Base-by-base conservation (phyloP, 73 alveolate species). In the Paramecium sexaurelia region DNA sequence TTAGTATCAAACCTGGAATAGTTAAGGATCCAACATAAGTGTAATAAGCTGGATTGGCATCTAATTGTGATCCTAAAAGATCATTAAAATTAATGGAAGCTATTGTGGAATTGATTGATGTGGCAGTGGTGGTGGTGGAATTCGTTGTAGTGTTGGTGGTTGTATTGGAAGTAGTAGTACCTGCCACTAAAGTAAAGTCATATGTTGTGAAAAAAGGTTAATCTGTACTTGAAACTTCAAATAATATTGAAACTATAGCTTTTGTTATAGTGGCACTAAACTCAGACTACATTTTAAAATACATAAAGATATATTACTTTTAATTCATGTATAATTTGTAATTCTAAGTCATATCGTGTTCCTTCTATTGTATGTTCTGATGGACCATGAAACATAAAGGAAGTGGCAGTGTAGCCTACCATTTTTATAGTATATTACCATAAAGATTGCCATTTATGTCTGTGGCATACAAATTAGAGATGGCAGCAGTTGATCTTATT, bases 321-420 rank as follows among this genome's bases (percentile, higher is more conserved):
- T 15, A 88, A 20, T 5, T 35, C 27, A 75, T 67, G 87, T 10
- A 55, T 9, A 26, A 88, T 39, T 69, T 88, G 51, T 41, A 88
- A 15, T 41, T 88, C 94, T 32, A 88, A 10, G 39, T 88, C 94
- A 69, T 67, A 88, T 39, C 91, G 13, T 45, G 45, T 69, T 11
- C 94, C 94, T 36, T 88, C 94, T 3, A 69, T 40, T 8, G 73
- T 20, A 71, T 88, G 94, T 20, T 88, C 94, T 6, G 94, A 88
- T 8, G 94, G 94, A 9, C 73, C 35, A 19, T 88, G 94, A 20
- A 88, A 75, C 55, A 35, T 19, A 27, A 88, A 43, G 15, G 7
- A 69, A n/a, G 84, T 88, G 2, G 90, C 90, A 24, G 85, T 55
- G 55, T 88, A 88, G 2, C 94, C 94, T 78, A 29, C 32, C 1